These are phyloP conservation scores for Scheffersomyces titani DNA, from an alignment of 1,139 yeast genomes.

Conservation along the genomic window DNA sequence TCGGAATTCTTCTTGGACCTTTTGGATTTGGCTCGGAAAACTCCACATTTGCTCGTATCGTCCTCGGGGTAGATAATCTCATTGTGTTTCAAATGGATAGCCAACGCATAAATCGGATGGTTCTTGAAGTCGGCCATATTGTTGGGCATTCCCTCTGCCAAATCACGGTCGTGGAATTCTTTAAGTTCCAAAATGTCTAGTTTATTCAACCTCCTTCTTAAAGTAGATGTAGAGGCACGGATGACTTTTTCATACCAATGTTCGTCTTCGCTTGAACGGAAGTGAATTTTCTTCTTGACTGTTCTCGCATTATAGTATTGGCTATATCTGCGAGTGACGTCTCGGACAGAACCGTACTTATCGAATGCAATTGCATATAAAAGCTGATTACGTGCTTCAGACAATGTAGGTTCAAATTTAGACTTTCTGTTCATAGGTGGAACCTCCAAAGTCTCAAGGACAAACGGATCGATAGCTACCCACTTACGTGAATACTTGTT, in stretches of 20 bases:
- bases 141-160: slow-evolving; percentile 85
- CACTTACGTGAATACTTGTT: slow-evolving; percentile 69
- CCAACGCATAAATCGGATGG: slow-evolving; percentile 87
- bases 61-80: slow-evolving; percentile 74
- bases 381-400: slow-evolving; percentile 59
- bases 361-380: slow-evolving; percentile 81
- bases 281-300: slow-evolving; percentile 64
- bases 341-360: slow-evolving; percentile 62
- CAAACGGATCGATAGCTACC: slow-evolving; percentile 85
- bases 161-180: slow-evolving; percentile 67
- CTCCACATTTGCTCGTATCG: slow-evolving; percentile 62
- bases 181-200: slow-evolving; percentile 70
- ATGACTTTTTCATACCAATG: slow-evolving; percentile 62
- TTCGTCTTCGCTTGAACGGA: slow-evolving; percentile 56
- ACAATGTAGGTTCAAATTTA: slow-evolving; percentile 73
- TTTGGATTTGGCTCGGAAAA: slow-evolving; percentile 44
- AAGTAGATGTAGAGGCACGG: slow-evolving; percentile 27
- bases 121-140: slow-evolving; percentile 78
- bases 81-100: slow-evolving; percentile 67
- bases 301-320: slow-evolving; percentile 72
- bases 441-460: slow-evolving; percentile 61
- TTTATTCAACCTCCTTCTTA: slow-evolving; percentile 33
- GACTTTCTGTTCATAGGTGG: slow-evolving; percentile 61
- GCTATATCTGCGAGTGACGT: slow-evolving; percentile 84
- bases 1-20: slow-evolving; percentile 25